Conservation (phyloP, 2,329 filamentous ascomycete species). For the Westerdykella aurantiaca region DNA sequence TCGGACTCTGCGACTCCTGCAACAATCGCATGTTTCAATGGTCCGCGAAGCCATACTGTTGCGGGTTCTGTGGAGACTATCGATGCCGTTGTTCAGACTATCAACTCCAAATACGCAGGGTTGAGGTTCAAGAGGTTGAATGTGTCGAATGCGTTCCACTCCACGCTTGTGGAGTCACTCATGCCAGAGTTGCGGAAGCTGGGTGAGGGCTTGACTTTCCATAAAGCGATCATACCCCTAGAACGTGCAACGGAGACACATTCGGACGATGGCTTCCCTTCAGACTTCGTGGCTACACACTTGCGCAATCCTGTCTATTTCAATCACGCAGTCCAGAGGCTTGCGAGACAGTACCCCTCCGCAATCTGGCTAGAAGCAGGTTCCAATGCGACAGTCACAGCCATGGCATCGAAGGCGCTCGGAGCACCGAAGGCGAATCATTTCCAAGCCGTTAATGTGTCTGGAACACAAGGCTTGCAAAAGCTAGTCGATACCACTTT, state of each 20-base stretch:
- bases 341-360: constrained; percentile 24
- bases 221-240: constrained; percentile 24
- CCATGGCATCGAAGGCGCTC: no score
- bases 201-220: constrained; percentile 28
- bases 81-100: constrained; percentile 14
- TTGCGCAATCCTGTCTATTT: constrained; percentile 45
- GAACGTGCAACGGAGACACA: constrained; percentile 12
- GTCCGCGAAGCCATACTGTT: constrained; percentile 7
- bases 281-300: constrained; percentile 25
- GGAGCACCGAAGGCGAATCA: no score
- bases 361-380: constrained; percentile 21
- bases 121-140: constrained; percentile 16
- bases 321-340: constrained; percentile 38
- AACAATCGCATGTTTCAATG: constrained; percentile 12
- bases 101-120: background rate
- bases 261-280: background rate
- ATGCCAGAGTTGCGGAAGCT: constrained; percentile 7
- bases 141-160: constrained; percentile 21
- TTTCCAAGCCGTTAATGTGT: no score
- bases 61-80: constrained; percentile 8
- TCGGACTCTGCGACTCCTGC: background rate
- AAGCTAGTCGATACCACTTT: no score
- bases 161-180: constrained; percentile 22
- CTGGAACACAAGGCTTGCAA: no score
- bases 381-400: no score